phyloP scores from a whole-genome alignment of 306 rosid genomes.

The Psophocarpus tetragonolobus region DNA sequence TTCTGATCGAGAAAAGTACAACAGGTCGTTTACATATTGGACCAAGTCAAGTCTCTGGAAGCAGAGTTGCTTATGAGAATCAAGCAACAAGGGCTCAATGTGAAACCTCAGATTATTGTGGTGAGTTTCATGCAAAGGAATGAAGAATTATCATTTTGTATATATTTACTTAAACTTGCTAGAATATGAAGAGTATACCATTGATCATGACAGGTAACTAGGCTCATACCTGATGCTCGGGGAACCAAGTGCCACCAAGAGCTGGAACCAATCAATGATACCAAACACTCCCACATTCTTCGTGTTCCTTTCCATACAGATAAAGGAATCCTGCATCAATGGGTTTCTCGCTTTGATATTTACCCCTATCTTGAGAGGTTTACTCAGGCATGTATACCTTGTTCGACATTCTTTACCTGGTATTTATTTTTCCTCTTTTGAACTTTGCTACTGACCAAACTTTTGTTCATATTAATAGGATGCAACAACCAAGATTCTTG shows the following conservation, averaged over 20 bases:
- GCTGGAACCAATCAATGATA: constrained; percentile 67
- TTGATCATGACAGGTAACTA: constrained; percentile 57
- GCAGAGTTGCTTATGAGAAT: constrained; percentile 71
- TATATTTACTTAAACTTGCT: background rate
- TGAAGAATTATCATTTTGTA: background rate
- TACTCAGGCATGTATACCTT: constrained; percentile 55
- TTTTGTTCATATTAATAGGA: constrained; percentile 50
- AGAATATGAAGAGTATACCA: background rate
- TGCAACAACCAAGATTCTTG: constrained; percentile 63
- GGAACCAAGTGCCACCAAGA: constrained; percentile 89
- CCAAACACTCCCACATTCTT: constrained; percentile 75
- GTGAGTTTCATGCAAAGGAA: constrained; percentile 49
- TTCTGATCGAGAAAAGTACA: constrained; percentile 7
- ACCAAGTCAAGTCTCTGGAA: constrained; percentile 89
- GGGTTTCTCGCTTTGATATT: constrained; percentile 95
- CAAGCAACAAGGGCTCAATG: constrained; percentile 73
- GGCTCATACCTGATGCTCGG: constrained; percentile 85
- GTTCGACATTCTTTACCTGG: background rate
- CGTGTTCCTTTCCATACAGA: constrained; percentile 81
- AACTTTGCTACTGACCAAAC: background rate
- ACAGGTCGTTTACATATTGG: constrained; percentile 91
- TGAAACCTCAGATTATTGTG: constrained; percentile 86
- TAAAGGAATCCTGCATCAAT: constrained; percentile 58
- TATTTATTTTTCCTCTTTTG: background rate
- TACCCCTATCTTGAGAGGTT: constrained; percentile 88